phyloP scores from a whole-genome alignment of 176 grass and related monocot species.

The Aegilops longissima region DNA sequence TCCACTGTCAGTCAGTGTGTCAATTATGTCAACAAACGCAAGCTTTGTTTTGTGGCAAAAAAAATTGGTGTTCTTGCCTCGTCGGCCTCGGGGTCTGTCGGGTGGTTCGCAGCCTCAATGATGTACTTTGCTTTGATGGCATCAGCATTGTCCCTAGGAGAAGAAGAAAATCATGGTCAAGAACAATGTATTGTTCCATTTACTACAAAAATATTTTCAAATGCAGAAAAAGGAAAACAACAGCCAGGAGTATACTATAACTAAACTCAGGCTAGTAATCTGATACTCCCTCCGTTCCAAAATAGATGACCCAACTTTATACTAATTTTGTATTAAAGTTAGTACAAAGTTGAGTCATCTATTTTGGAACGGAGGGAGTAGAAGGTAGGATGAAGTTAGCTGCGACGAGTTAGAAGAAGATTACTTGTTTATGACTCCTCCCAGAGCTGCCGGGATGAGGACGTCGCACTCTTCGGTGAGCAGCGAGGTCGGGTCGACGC shows the following conservation, averaged over 20 bases:
- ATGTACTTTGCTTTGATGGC: slow-evolving; percentile 94
- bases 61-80: slow-evolving; percentile 40
- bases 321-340: too few relatives aligned
- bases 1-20: background rate
- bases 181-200: background rate
- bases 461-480: slow-evolving; percentile 88
- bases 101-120: slow-evolving; percentile 98
- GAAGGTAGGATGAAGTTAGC: background rate
- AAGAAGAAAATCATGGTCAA: background rate
- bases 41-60: background rate
- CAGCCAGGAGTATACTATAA: background rate
- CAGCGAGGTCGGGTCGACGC: slow-evolving; percentile 54
- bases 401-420: background rate
- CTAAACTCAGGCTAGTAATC: background rate
- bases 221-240: background rate
- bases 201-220: background rate
- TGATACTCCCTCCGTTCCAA: background rate
- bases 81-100: slow-evolving; percentile 90
- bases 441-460: slow-evolving; percentile 80
- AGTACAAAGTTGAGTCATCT: too few relatives aligned
- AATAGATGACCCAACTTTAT: too few relatives aligned
- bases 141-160: slow-evolving; percentile 77
- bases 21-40: background rate
- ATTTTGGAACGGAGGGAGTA: too few relatives aligned
- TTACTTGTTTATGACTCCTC: slow-evolving; percentile 83